Evolutionary conservation across 148 eudicot species (phyloP).

Genomic region (Gaultheria prostrata): DNA sequence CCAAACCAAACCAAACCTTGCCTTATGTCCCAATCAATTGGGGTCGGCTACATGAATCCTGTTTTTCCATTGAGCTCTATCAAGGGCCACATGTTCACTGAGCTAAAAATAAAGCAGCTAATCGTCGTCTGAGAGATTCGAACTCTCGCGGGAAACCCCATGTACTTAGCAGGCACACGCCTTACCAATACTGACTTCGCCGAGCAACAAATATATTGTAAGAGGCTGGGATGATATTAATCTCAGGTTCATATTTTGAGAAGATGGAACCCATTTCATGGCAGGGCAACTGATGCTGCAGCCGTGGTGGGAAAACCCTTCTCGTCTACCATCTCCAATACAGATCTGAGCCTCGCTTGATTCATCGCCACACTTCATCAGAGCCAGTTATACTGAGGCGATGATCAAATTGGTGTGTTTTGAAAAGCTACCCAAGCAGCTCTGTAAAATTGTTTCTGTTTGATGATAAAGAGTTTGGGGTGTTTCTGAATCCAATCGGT

Average conservation of each 20-base stretch:
- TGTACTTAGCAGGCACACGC: constrained; percentile 99
- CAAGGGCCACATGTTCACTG: too few relatives aligned
- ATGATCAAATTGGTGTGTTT: neutral
- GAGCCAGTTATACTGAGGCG: neutral
- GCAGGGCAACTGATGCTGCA: neutral
- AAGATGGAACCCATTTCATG: neutral
- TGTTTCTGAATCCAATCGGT: neutral
- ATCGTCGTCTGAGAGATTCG: constrained; percentile 97
- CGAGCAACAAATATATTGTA: neutral
- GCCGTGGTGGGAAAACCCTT: neutral
- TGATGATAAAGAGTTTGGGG: neutral
- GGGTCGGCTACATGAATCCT: too few relatives aligned
- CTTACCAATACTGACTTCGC: constrained; percentile 44
- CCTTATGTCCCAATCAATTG: too few relatives aligned
- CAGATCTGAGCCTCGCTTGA: neutral
- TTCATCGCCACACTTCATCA: neutral
- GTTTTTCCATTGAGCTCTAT: too few relatives aligned
- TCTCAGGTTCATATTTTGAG: neutral
- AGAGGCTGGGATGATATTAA: neutral
- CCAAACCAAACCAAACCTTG: too few relatives aligned
- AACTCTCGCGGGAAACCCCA: constrained; percentile 99
- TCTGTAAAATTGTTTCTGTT: too few relatives aligned
- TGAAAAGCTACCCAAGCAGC: neutral
- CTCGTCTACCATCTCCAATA: neutral
- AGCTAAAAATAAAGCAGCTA: too few relatives aligned